These are phyloP conservation scores for Gentiana macrophylla DNA, from an alignment of 257 asterid species.

Conservation along the genomic window DNA sequence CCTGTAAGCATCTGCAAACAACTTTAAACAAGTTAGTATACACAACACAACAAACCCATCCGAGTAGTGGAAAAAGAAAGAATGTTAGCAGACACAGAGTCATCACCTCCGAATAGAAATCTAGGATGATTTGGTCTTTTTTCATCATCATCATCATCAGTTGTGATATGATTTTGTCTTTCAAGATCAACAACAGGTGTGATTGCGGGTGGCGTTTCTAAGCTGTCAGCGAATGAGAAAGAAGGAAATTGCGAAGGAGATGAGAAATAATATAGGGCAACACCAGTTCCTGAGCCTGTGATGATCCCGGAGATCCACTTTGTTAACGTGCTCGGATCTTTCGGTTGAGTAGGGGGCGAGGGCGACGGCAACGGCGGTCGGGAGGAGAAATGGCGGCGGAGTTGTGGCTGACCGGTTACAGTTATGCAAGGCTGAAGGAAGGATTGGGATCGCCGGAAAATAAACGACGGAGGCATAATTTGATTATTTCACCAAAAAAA, in stretches of 20 bases:
- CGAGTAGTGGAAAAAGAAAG: neutral
- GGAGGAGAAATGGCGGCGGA: conserved; percentile 19
- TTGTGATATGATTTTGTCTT: neutral
- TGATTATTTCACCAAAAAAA: too few species aligned
- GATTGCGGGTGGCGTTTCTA: neutral
- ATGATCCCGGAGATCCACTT: conserved; percentile 52
- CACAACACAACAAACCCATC: neutral
- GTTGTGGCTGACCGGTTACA: conserved; percentile 13
- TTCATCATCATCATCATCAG: neutral
- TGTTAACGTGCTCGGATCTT: conserved; percentile 11
- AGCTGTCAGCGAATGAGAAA: conserved; percentile 14
- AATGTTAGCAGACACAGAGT: neutral
- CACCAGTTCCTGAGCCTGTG: conserved; percentile 38
- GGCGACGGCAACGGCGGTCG: conserved; percentile 8
- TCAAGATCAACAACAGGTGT: neutral
- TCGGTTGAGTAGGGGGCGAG: neutral
- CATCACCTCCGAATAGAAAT: conserved; percentile 17
- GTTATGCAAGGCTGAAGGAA: conserved; percentile 13
- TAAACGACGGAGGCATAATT: conserved; percentile 40
- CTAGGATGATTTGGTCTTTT: conserved; percentile 1
- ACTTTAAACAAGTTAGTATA: conserved; percentile 1
- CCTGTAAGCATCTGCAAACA: conserved; percentile 59
- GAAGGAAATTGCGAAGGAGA: conserved; percentile 7
- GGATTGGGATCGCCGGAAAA: conserved; percentile 40
- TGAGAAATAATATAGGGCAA: conserved; percentile 27